Evolutionary conservation across 2,329 filamentous ascomycete genomes (phyloP), one percentile per base, ranked within the genome.

Genomic region (Emydomyces testavorans): DNA sequence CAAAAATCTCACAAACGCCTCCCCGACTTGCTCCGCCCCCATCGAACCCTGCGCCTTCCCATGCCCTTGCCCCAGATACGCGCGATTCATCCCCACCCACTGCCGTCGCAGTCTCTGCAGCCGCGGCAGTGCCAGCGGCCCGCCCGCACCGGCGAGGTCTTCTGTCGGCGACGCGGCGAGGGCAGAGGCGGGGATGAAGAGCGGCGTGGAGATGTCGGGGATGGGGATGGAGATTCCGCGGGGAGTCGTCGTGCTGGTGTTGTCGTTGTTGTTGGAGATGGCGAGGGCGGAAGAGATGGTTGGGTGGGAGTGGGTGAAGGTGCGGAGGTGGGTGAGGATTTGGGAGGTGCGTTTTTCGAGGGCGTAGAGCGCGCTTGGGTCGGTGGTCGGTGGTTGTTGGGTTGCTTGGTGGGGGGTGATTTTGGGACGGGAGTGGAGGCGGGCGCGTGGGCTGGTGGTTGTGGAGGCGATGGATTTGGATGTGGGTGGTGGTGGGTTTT

Each of bases 1-100:
- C 52, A 72, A 54, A 56, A 70, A 71, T 46, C 64, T 58, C 47
- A 71, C 65, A 63, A 72, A 72, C 5, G 67, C 67, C 58, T 68
- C 65, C 1, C 60, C 61, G 11, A 70, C 59, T 51, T 67, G 61
- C 16, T 63, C 63, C 39, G 54, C 44, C 11, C 53, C 54, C 44
- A 70, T 52, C 6, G 56, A 56, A 7, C 64, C 61, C 42, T 61
- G 58, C 1, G 57, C 61, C 26, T 58, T 56, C 20, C 62, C 62
- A 56, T 68, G 63, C 6, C 62, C 60, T 36, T 59, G 58, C 3
- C 59, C 62, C 24, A 65, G 56, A 58, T 66, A 68, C 23, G 59
- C 58, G 39, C 69, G 56, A 50, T 72, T 71, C 50, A 71, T 60
- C 50, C 67, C 62, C 34, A 71, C 70, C 64, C 69, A 72, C 57